Conservation (phyloP, 768 basidiomycete genomes). For the Tulasnella sp. region DNA sequence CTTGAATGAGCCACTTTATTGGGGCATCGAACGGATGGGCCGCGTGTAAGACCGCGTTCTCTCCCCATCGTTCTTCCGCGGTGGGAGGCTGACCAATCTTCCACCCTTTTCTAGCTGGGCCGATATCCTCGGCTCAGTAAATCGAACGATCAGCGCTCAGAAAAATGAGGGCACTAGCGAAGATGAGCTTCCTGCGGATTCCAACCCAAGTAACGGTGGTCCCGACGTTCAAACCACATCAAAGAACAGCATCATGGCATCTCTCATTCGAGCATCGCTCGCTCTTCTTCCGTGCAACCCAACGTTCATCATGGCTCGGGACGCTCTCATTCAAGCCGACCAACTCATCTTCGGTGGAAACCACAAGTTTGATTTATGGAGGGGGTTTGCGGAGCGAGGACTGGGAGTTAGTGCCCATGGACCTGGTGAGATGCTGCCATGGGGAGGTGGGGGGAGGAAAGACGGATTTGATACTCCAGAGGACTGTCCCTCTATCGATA, state of each 20-base stretch:
- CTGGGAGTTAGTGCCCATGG: conserved; percentile 60
- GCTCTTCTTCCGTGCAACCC: conserved; percentile 79
- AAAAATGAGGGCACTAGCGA: conserved; percentile 54
- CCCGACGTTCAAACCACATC: conserved; percentile 72
- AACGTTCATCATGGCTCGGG: conserved; percentile 84
- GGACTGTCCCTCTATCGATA: background rate
- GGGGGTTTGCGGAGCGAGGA: conserved; percentile 79
- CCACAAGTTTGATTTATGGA: conserved; percentile 87
- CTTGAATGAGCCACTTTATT: background rate
- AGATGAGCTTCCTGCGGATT: conserved; percentile 51
- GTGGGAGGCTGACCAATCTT: background rate
- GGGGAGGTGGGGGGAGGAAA: conserved; percentile 87
- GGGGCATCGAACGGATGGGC: conserved; percentile 49
- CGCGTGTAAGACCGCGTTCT: conserved; percentile 1
- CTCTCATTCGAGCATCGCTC: background rate
- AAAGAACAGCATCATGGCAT: conserved; percentile 41
- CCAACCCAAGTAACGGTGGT: conserved; percentile 48
- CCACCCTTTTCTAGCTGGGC: conserved; percentile 76
- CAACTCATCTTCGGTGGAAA: conserved; percentile 86
- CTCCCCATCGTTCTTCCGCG: background rate
- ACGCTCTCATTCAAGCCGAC: conserved; percentile 90
- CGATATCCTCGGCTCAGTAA: conserved; percentile 79
- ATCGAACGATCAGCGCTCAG: conserved; percentile 52
- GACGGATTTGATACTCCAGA: conserved; percentile 47
- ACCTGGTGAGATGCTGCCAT: conserved; percentile 69